A percentile compares a stretch with the other conserved stretches of the same genome.
Conservation (phyloP, 108 stramenopile genomes). For the Discostella stelligeroides region DNA sequence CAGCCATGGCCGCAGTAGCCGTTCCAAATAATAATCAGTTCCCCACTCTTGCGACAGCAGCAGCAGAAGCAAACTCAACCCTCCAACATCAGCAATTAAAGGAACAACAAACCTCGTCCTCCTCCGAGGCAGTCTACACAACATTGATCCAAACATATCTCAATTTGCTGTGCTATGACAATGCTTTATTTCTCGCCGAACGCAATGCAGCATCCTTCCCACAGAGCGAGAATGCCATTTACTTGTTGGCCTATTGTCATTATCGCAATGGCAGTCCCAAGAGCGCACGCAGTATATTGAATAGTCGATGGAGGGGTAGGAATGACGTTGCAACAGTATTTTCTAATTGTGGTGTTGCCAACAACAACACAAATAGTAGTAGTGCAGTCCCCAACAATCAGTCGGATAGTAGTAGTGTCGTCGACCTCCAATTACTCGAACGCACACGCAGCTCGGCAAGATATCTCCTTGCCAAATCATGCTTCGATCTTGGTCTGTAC, state of each 20-base stretch:
- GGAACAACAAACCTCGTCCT: too few species aligned
- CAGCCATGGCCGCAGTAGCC: too few species aligned
- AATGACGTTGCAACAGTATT: not conserved
- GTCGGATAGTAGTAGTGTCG: too few species aligned
- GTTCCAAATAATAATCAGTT: too few species aligned
- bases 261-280: slow-evolving; percentile 64
- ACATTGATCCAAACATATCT: slow-evolving; percentile 83
- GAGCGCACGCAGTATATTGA: slow-evolving; percentile 60
- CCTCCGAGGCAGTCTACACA: slow-evolving; percentile 62
- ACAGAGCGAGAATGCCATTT: slow-evolving; percentile 56
- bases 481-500: slow-evolving; percentile 67
- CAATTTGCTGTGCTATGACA: slow-evolving; percentile 68
- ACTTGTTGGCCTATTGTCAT: slow-evolving; percentile 75
- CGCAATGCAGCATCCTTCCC: slow-evolving; percentile 65
- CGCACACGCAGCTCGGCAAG: slow-evolving; percentile 36
- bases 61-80: not conserved
- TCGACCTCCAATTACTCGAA: slow-evolving; percentile 1
- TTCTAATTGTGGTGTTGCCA: not conserved
- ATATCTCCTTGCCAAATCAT: slow-evolving; percentile 80
- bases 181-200: slow-evolving; percentile 84
- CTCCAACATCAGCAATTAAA: not conserved
- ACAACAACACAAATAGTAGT: not conserved
- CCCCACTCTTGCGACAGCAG: too few species aligned
- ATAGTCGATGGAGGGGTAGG: slow-evolving; percentile 29
- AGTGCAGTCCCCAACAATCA: too few species aligned